Evolutionary conservation across 2,329 filamentous ascomycete genomes (phyloP).

Genomic region (Aspergillus candidus): DNA sequence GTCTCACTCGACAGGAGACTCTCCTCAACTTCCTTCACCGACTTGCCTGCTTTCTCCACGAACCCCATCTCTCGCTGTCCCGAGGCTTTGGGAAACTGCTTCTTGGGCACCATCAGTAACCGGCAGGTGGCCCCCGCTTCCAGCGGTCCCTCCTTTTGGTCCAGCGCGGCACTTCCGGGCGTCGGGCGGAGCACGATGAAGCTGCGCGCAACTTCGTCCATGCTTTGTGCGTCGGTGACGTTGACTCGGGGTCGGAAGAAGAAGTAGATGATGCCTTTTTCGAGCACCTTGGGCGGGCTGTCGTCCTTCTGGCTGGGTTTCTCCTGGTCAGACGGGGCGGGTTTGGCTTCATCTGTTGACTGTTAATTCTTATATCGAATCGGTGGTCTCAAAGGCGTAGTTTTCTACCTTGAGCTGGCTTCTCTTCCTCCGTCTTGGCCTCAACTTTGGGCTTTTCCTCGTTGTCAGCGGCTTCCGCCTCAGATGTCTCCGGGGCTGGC

Average conservation of each 20-base stretch:
- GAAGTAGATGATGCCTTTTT: constrained; percentile 89
- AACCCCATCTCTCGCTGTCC: constrained; percentile 72
- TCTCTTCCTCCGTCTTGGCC: constrained; percentile 6
- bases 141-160: constrained; percentile 46
- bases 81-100: constrained; percentile 64
- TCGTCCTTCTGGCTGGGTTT: constrained; percentile 40
- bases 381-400: too few relatives aligned
- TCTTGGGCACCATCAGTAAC: constrained; percentile 75
- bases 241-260: constrained; percentile 75
- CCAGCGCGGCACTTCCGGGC: constrained; percentile 61
- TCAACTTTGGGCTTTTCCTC: constrained; percentile 11
- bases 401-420: neutral
- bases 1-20: constrained; percentile 61
- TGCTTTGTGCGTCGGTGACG: constrained; percentile 60
- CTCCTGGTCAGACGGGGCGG: constrained; percentile 5
- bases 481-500: constrained; percentile 1
- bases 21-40: constrained; percentile 64
- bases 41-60: constrained; percentile 66
- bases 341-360: constrained; percentile 2
- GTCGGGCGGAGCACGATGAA: constrained; percentile 75
- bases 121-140: constrained; percentile 57
- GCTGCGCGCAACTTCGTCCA: constrained; percentile 68
- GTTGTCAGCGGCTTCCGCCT: constrained; percentile 8
- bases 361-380: too few relatives aligned
- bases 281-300: constrained; percentile 61